Conservation (phyloP, 495 filamentous ascomycete species). For the Penicillium fimorum region DNA sequence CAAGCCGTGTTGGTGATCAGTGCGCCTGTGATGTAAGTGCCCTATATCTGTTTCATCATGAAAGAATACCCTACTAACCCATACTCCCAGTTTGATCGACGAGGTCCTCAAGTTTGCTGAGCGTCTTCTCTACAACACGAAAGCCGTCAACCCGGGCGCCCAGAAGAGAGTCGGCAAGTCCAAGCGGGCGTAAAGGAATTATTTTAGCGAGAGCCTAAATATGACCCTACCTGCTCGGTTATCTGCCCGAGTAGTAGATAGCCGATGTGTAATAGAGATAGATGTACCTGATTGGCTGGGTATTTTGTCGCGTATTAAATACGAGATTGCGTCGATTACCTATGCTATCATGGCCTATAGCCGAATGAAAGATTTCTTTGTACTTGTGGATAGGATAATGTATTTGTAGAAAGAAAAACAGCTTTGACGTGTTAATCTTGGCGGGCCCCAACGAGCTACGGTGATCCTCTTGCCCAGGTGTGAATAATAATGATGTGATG, state of each 20-base stretch:
- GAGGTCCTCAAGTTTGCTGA: conserved; percentile 84
- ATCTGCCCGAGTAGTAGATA: neutral
- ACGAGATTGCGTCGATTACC: neutral
- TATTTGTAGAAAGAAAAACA: too few species aligned
- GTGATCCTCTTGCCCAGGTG: too few species aligned
- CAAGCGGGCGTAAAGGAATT: conserved; percentile 36
- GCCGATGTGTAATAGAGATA: conserved; percentile 26
- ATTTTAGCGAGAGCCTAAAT: conserved; percentile 2
- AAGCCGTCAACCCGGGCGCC: conserved; percentile 16
- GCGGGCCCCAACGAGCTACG: too few species aligned
- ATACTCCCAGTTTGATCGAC: conserved; percentile 70
- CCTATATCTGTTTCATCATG: neutral
- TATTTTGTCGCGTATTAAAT: neutral
- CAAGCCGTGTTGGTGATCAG: conserved; percentile 87
- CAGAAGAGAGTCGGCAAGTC: conserved; percentile 43
- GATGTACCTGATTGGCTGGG: conserved; percentile 16
- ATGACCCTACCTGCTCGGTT: neutral
- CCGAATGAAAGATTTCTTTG: conserved; percentile 8
- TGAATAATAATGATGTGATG: neutral
- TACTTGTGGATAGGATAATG: too few species aligned
- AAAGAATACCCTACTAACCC: conserved; percentile 15
- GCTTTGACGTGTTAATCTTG: too few species aligned
- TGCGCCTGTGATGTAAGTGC: conserved; percentile 86
- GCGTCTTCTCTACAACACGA: conserved; percentile 53
- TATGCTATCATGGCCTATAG: conserved; percentile 22